Evolutionary conservation across 441 rosid genomes (phyloP), one percentile per base, ranked within the genome.

Genomic region (Erodium chrysanthum): DNA sequence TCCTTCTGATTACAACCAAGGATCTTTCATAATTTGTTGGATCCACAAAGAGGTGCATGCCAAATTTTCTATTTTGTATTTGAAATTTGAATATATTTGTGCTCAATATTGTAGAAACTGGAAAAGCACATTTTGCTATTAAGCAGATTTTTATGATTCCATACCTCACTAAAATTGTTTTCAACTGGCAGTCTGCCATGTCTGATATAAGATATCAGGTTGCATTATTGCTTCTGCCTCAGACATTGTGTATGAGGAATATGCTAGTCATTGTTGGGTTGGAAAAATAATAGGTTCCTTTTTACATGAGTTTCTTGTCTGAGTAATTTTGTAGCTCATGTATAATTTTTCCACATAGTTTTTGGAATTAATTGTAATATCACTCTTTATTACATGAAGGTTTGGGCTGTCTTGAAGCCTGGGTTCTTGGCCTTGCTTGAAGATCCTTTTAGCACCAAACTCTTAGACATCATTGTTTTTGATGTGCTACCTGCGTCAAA

Each of bases 401-500:
- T 92, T 73, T 95, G 98, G 98, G 99, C 96, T 71, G 97, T 92
- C 48, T 75, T 92, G 75, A 95, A 95, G 83, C 97, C 97, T 63
- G 96, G 99, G 79, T 95, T 95, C 84, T 83, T 95, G 78, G 98
- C 98, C 73, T 82, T 92, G 64, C 77, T 95, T 76, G 93, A 78
- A 42, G 97, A 95, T 78, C 96, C 99, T 25, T 80, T 90, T 52
- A 97, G 88, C 75, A 64, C 84, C 48, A 92, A 92, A 76, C 96
- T 85, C 67, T 74, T 90, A 66, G 99, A 95, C 81, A 89, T 92
- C 73, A 85, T 95, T 72, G 95, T 90, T 74, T 95, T 95, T 75
- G 97, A 92, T 78, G 98, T 92, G 70, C 80, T 92, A 66, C 99
- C 99, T 61, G 76, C 89, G 70, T 90, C 89, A 27, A 92, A 85